Base-by-base conservation (phyloP, 2,329 filamentous ascomycete genomes). In the Fusarium citri region DNA sequence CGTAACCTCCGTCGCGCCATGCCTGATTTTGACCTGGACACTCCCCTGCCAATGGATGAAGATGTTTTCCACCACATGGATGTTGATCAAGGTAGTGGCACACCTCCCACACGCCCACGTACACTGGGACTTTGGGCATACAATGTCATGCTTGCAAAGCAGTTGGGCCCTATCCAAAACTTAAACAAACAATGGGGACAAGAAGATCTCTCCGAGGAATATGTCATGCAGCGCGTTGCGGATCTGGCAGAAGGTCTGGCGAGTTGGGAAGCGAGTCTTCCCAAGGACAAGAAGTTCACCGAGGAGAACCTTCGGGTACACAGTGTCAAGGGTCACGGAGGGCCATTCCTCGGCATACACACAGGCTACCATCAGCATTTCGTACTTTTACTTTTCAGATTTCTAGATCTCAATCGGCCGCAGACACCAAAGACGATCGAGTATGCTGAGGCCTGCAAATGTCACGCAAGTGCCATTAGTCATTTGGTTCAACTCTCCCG, bases 281-380 rank as follows among this genome's bases (percentile, higher is more conserved):
- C 56, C 4, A 15, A 59, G 30, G 57, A 57, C 1, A 59, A 57
- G 51, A 59, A 59, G 3, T 51, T 51, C 2, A 57, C 57, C 22
- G 57, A 59, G 25, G 51, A 57, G 23, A 59, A 59, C 10, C 56
- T 59, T 28, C 30, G 6, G 16, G 50, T 30, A 25, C 56, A 59
- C 22, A 59, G 50, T 47, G 57, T 20, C 0, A 59, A 59, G n/a
- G 42, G 25, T 12, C 51, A 57, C 14, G 57, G 57, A 25, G 57
- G 51, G 6, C 57, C 57, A 20, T 59, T 57, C 41, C 57, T 59
- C 18, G 51, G 31, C 41, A 59, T 59, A 40, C 56, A 59, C n/a
- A 59, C 56, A 40, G 56, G 56, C 30, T 59, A 59, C 41, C 51
- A 57, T 14, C 57, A 59, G 2, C 57, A 57, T 41, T 57, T 59